Percentiles rank a stretch among this genome's conserved stretches.
phyloP scores from a whole-genome alignment of 441 rosid genomes.

The Populus tomentosa region DNA sequence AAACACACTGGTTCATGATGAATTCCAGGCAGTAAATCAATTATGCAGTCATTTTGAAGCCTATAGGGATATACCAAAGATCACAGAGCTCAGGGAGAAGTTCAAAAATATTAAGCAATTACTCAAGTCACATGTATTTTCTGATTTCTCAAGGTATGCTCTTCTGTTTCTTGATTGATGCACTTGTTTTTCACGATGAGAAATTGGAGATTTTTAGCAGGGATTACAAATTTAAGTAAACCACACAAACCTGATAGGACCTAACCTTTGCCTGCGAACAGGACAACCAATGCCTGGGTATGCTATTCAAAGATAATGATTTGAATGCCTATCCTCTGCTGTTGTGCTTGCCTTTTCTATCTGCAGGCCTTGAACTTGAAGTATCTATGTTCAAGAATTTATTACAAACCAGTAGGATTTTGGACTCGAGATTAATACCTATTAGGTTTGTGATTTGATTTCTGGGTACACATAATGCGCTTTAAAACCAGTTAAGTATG shows the following conservation, averaged over 20 bases:
- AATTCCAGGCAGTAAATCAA: slow-evolving; percentile 96
- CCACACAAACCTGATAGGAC: background rate
- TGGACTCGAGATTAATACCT: background rate
- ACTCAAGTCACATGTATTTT: slow-evolving; percentile 91
- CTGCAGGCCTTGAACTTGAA: background rate
- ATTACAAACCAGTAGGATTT: background rate
- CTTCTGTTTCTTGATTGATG: background rate
- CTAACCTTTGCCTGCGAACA: background rate
- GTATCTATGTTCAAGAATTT: background rate
- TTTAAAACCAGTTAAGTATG: background rate
- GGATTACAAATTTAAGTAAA: background rate
- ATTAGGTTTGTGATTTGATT: background rate
- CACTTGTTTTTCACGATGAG: background rate
- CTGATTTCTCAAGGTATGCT: slow-evolving; percentile 93
- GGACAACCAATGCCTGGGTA: background rate
- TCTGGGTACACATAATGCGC: background rate
- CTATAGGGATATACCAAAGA: slow-evolving; percentile 95
- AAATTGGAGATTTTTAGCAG: background rate
- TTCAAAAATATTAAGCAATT: slow-evolving; percentile 92
- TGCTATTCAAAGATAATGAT: background rate
- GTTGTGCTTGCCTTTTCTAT: background rate
- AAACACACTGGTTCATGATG: slow-evolving; percentile 19
- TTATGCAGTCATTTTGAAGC: slow-evolving; percentile 98
- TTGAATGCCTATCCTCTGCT: background rate
- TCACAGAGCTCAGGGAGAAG: slow-evolving; percentile 96